A percentile compares a stretch with the other conserved stretches of the same genome.
Conservation (phyloP, 2,329 filamentous ascomycete genomes). For the Penicillium thymicola region DNA sequence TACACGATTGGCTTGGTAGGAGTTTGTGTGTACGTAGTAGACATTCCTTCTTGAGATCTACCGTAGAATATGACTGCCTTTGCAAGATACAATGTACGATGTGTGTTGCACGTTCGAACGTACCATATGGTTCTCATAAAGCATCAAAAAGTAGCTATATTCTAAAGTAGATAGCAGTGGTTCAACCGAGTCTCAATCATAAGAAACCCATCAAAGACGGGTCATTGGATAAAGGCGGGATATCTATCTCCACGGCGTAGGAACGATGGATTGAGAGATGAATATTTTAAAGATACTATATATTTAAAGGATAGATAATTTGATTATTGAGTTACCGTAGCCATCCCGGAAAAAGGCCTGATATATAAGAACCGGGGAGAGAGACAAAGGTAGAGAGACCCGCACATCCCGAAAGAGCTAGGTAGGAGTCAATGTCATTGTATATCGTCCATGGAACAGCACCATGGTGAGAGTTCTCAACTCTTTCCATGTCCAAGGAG, state of each 20-base stretch:
- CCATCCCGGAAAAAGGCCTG: not conserved
- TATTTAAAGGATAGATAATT: not conserved
- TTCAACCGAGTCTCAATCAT: not conserved
- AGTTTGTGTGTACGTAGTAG: not conserved
- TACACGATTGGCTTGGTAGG: not conserved
- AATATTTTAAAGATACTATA: not conserved
- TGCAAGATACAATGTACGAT: not conserved
- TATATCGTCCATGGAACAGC: not conserved
- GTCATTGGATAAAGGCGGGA: not conserved
- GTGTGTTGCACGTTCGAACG: not conserved
- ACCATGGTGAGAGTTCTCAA: no score
- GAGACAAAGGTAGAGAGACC: not conserved
- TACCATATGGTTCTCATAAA: no score
- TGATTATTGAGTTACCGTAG: not conserved
- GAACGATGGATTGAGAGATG: not conserved
- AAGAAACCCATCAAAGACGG: not conserved
- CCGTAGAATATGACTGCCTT: not conserved
- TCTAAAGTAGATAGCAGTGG: not conserved
- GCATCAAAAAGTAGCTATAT: not conserved
- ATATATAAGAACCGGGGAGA: not conserved
- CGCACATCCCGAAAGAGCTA: not conserved
- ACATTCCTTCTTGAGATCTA: not conserved
- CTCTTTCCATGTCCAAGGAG: not conserved
- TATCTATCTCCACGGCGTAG: not conserved
- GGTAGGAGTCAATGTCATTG: not conserved